phyloP scores from a whole-genome alignment of 768 basidiomycete genomes.

The Boletus fagicola region DNA sequence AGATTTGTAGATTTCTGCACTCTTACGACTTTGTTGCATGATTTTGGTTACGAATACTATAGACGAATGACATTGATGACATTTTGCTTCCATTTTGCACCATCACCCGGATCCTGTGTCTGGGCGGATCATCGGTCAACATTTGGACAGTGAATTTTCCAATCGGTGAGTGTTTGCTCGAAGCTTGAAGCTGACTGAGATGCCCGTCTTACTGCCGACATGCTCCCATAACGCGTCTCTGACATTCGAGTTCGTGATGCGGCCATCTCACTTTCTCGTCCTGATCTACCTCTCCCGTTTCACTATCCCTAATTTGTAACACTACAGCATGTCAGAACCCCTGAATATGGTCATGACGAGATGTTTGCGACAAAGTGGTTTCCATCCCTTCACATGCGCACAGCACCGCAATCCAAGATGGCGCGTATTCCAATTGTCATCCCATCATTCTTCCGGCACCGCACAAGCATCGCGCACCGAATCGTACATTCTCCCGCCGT shows the following conservation, averaged over 20 bases:
- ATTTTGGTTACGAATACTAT: slow-evolving; percentile 24
- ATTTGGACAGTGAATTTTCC: not conserved
- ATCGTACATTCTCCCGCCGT: not conserved
- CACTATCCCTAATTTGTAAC: not conserved
- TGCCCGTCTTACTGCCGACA: not conserved
- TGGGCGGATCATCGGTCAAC: slow-evolving; percentile 14
- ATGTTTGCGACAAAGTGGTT: slow-evolving; percentile 3
- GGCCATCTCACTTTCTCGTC: not conserved
- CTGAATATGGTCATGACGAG: not conserved
- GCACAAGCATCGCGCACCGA: not conserved
- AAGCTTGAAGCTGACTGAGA: not conserved
- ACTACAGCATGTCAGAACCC: not conserved
- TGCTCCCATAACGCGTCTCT: not conserved
- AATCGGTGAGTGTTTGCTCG: slow-evolving; percentile 1
- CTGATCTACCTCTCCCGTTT: not conserved
- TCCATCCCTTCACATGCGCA: slow-evolving; percentile 5
- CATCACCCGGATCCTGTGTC: not conserved
- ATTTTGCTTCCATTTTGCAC: slow-evolving; percentile 12
- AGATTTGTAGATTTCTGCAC: slow-evolving; percentile 36
- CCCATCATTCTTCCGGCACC: slow-evolving; percentile 4
- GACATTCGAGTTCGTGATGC: not conserved
- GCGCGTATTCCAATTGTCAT: not conserved
- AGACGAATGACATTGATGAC: slow-evolving; percentile 27
- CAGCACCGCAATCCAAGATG: slow-evolving; percentile 1
- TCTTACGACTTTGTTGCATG: slow-evolving; percentile 23